Percentiles rank a stretch among this genome's conserved stretches.
These are phyloP conservation scores for Fusarium burgessii DNA, from an alignment of 2,329 filamentous ascomycete genomes.

Conservation along the genomic window DNA sequence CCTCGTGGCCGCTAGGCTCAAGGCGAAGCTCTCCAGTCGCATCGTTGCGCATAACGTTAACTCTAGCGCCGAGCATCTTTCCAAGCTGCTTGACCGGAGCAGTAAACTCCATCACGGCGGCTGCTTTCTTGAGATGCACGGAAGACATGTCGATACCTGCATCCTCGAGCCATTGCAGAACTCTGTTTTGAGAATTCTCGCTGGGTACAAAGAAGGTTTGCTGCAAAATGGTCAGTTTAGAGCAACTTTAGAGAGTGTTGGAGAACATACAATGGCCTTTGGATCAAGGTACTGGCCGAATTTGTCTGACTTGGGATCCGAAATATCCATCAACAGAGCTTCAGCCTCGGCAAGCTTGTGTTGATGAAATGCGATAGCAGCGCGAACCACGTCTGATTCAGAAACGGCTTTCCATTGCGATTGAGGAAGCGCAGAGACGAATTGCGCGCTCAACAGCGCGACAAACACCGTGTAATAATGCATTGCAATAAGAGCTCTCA, in stretches of 20 bases:
- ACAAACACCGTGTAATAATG: neutral
- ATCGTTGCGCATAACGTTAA: neutral
- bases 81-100: neutral
- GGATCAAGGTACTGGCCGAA: constrained; percentile 4
- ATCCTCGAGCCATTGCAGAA: neutral
- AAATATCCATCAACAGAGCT: constrained; percentile 1
- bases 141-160: neutral
- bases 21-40: neutral
- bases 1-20: neutral
- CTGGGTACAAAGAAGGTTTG: neutral
- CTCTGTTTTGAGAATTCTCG: neutral
- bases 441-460: neutral
- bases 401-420: neutral
- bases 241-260: rapidly evolving
- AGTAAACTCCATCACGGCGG: neutral
- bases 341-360: constrained; percentile 5
- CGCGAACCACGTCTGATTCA: neutral
- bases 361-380: constrained; percentile 8
- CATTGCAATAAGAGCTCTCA: neutral
- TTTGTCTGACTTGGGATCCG: neutral
- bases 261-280: neutral
- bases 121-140: neutral
- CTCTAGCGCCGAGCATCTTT: neutral
- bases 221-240: neutral
- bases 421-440: neutral